Base-by-base conservation (phyloP, 1,139 yeast genomes). In the Pichia sp. region DNA sequence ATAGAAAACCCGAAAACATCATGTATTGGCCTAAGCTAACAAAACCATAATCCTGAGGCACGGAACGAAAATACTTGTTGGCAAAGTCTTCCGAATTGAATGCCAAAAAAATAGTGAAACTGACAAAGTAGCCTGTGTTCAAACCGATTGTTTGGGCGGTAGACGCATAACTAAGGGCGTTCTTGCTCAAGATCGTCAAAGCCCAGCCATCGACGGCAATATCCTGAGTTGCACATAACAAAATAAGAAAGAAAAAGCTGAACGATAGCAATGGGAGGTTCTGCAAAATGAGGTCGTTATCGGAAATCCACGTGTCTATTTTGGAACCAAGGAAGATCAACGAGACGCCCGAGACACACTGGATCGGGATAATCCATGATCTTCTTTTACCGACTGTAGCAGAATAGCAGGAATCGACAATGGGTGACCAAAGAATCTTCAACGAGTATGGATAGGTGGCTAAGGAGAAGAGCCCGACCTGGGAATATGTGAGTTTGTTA, bases 181-280 rank as follows among this genome's bases (percentile, higher is more conserved):
- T 82, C 29, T 84, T 84, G 16, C 92, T 83, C 53, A 93, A 75
- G 52, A 93, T 82, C 1, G 97, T 93, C 66, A 93, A 74, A 0
- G 98, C 98, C 99, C 99, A 93, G 6, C 99, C 99, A 71, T 93
- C 99, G 15, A 93, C 99, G 1, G 99, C 98, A 54, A 93, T 93
- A 68, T 93, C 99, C 70, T 93, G 99, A 0, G 99, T 93, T 2
- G 99, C 98, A 72, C 97, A 92, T 57, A 93, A 76, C 57, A 93
- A 81, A 46, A 93, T 93, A 57, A 95, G 73, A 23, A 82, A 61
- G 64, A 92, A 88, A 71, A 93, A 93, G 56, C 82, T 77, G 54
- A 69, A 65, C 0, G 80, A 73, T 58, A 90, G 81, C 10, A 69
- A 67, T 4, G 73, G 66, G 58, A 89, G 72, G 62, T 87, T 81